These are phyloP conservation scores for Kwoniella bestiolae DNA, from an alignment of 768 basidiomycete species.

Conservation along the genomic window DNA sequence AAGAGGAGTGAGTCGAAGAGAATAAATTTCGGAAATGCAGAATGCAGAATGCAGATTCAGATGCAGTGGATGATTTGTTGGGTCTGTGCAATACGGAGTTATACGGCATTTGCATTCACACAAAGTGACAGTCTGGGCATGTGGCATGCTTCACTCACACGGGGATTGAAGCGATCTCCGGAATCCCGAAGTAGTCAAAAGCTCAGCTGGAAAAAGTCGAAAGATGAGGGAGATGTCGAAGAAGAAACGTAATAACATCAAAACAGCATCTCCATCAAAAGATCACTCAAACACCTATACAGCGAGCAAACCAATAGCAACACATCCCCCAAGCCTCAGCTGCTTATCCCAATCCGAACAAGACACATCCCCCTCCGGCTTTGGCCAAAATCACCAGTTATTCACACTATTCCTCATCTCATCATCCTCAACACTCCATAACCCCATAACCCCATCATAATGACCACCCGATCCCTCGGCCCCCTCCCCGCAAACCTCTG, in stretches of 20 bases:
- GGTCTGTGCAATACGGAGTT: conserved; percentile 2
- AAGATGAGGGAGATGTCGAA: too few relatives aligned
- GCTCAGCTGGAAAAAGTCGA: too few relatives aligned
- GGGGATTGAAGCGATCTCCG: too few relatives aligned
- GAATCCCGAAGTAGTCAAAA: too few relatives aligned
- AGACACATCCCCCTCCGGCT: too few relatives aligned
- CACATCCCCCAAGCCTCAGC: too few relatives aligned
- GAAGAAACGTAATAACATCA: too few relatives aligned
- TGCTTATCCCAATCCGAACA: too few relatives aligned
- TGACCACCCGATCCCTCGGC: conserved; percentile 27
- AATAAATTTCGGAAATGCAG: conserved; percentile 19
- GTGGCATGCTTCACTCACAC: too few relatives aligned
- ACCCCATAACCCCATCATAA: neutral
- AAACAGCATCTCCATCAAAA: too few relatives aligned
- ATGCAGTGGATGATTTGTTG: conserved; percentile 1
- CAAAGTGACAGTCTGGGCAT: neutral
- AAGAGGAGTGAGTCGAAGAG: neutral
- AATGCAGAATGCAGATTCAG: neutral
- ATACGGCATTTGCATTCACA: conserved; percentile 7
- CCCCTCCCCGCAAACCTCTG: conserved; percentile 74
- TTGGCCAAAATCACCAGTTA: neutral
- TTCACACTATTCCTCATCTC: neutral
- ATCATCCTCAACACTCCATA: neutral
- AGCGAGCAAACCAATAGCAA: too few relatives aligned
- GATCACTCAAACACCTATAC: too few relatives aligned